phyloP scores from a whole-genome alignment of 169 alveolate genomes.

The Plasmodium relictum region DNA sequence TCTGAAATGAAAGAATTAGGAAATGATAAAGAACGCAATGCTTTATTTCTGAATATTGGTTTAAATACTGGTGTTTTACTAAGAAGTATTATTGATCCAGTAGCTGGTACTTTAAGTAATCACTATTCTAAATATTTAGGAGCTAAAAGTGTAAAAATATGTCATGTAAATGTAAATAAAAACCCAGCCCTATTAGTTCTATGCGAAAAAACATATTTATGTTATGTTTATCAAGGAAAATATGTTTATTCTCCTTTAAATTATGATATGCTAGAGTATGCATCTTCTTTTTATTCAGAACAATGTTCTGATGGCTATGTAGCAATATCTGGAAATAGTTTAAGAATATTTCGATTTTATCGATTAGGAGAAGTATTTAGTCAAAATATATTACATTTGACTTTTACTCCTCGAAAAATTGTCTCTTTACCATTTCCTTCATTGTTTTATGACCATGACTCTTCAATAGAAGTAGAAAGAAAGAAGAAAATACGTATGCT shows the following conservation, averaged over 20 bases:
- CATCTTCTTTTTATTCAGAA: constrained; percentile 89
- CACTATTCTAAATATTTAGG: constrained; percentile 96
- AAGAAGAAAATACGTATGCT: constrained; percentile 84
- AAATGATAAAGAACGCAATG: constrained; percentile 26
- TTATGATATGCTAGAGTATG: constrained; percentile 92
- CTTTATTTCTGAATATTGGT: constrained; percentile 94
- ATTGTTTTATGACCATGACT: constrained; percentile 80
- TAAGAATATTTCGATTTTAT: constrained; percentile 89
- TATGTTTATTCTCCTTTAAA: constrained; percentile 88
- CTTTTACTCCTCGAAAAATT: constrained; percentile 95
- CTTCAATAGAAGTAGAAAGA: constrained; percentile 72
- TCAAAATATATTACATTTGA: constrained; percentile 88
- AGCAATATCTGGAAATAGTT: constrained; percentile 91
- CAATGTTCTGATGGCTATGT: constrained; percentile 94
- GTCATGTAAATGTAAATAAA: constrained; percentile 80
- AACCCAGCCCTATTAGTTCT: constrained; percentile 88
- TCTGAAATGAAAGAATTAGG: constrained; percentile 75
- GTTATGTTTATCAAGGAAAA: constrained; percentile 88
- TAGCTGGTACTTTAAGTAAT: constrained; percentile 96
- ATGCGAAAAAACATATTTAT: constrained; percentile 90
- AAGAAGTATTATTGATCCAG: constrained; percentile 94
- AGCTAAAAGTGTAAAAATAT: constrained; percentile 93
- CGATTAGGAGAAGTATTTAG: constrained; percentile 94
- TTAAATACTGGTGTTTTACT: constrained; percentile 96
- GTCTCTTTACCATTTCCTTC: constrained; percentile 90